phyloP scores from a whole-genome alignment of 2,329 filamentous ascomycete genomes.

The Calonectria fujianensis region DNA sequence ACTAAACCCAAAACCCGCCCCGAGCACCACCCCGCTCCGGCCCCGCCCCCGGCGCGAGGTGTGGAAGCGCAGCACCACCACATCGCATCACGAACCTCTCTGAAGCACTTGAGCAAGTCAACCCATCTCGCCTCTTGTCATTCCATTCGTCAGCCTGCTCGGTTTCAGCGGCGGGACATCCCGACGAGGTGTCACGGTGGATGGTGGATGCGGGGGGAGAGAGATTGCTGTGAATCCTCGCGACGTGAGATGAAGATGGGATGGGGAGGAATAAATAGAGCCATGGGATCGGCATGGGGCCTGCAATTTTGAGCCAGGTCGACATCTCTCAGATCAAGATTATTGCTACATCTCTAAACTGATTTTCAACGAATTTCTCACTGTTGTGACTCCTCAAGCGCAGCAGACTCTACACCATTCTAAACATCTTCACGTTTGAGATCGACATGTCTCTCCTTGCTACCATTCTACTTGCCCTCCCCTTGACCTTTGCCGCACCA shows the following conservation, averaged over 20 bases:
- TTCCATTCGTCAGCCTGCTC: not conserved
- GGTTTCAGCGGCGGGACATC: slow-evolving; percentile 2
- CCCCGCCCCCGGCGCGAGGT: slow-evolving; percentile 1
- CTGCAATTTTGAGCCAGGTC: not conserved
- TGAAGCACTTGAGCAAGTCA: not conserved
- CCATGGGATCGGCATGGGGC: not conserved
- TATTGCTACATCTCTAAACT: not conserved
- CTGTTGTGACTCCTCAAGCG: not conserved
- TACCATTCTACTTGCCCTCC: slow-evolving; percentile 47
- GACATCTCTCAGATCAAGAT: not conserved
- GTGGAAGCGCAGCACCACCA: not conserved
- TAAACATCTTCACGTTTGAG: not conserved
- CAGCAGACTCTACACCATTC: not conserved
- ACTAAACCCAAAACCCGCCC: slow-evolving; percentile 23
- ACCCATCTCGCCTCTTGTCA: not conserved
- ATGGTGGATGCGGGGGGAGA: not conserved
- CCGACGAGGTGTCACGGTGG: slow-evolving; percentile 7
- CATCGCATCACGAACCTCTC: slow-evolving; percentile 12
- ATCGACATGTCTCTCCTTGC: slow-evolving; percentile 47
- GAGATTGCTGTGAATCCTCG: slow-evolving; percentile 17
- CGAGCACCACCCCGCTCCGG: slow-evolving; percentile 23
- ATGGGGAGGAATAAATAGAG: slow-evolving; percentile 18
- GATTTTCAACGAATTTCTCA: not conserved
- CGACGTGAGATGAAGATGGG: slow-evolving; percentile 1
- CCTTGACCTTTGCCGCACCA: slow-evolving; percentile 46